Percentiles rank a stretch among this genome's conserved stretches.
phyloP scores from a whole-genome alignment of 2,329 filamentous ascomycete species.

The Arthroderma sp. region DNA sequence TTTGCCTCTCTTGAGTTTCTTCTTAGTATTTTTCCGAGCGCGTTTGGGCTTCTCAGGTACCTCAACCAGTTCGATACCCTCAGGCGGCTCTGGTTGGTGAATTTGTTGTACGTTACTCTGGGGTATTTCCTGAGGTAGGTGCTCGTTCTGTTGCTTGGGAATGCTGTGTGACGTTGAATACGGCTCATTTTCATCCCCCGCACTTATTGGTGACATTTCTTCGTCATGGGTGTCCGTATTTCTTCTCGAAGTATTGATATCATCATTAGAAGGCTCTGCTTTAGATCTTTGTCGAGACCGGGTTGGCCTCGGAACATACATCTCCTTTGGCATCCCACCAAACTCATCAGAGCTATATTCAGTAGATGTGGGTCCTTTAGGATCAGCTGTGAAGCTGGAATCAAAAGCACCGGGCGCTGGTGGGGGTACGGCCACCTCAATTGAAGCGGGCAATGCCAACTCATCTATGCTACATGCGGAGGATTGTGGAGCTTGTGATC shows the following conservation, averaged over 20 bases:
- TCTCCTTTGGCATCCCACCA: conserved; percentile 25
- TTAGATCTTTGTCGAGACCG: conserved; percentile 12
- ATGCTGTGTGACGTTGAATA: too few species aligned
- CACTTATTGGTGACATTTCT: too few species aligned
- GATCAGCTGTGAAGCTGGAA: neutral
- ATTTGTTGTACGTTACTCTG: too few species aligned
- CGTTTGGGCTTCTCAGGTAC: conserved; percentile 9
- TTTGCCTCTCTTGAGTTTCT: conserved; percentile 33
- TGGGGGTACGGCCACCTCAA: conserved; percentile 10
- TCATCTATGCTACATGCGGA: conserved; percentile 17
- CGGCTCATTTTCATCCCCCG: too few species aligned
- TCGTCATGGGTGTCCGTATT: too few species aligned
- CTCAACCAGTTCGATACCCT: neutral
- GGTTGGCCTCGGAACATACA: conserved; percentile 27
- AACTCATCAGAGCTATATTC: conserved; percentile 10
- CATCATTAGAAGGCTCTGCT: too few species aligned
- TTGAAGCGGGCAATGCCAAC: conserved; percentile 15
- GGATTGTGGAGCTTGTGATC: conserved; percentile 10
- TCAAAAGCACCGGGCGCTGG: neutral
- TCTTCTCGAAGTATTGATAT: too few species aligned
- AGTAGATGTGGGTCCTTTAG: neutral
- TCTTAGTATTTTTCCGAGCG: conserved; percentile 27
- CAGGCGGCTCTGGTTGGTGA: neutral
- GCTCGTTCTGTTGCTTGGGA: too few species aligned
- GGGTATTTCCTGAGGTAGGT: too few species aligned